phyloP scores from a whole-genome alignment of 306 rosid genomes.

The Vigna angularis region DNA sequence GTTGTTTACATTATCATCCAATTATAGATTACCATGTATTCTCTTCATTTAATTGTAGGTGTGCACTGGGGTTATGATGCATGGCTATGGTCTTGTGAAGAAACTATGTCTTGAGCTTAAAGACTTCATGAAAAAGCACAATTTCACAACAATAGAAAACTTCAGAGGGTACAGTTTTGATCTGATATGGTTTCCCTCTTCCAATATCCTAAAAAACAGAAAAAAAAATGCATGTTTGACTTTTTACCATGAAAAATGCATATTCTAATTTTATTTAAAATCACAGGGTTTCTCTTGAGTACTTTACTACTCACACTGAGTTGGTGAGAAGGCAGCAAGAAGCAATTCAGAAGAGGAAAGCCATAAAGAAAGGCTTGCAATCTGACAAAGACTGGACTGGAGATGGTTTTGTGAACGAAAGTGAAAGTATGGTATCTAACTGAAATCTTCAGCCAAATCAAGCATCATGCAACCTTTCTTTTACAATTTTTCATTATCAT shows the following conservation, averaged over 20 bases:
- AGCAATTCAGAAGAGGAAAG: constrained; percentile 86
- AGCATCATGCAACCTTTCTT: constrained; percentile 5
- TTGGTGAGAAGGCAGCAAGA: constrained; percentile 87
- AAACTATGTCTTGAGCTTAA: constrained; percentile 77
- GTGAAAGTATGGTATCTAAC: constrained; percentile 98
- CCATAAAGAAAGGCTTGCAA: constrained; percentile 75
- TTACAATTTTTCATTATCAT: constrained; percentile 16
- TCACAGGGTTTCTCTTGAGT: constrained; percentile 78
- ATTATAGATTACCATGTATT: background rate
- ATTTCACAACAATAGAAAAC: constrained; percentile 85
- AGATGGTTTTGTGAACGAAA: constrained; percentile 92
- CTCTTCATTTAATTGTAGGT: constrained; percentile 54
- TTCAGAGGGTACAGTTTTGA: constrained; percentile 80
- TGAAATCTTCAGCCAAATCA: constrained; percentile 39
- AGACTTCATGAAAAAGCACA: constrained; percentile 89
- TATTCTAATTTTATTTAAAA: background rate
- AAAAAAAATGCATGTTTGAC: constrained; percentile 2
- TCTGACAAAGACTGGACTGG: constrained; percentile 99
- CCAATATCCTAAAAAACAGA: constrained; percentile 5
- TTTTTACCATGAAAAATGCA: background rate
- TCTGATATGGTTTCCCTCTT: constrained; percentile 11
- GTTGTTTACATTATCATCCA: background rate
- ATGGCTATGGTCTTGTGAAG: constrained; percentile 94
- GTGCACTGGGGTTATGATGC: constrained; percentile 99
- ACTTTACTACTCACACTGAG: constrained; percentile 91